Base-by-base conservation (phyloP, 768 basidiomycete species). In the Kwoniella sp. region DNA sequence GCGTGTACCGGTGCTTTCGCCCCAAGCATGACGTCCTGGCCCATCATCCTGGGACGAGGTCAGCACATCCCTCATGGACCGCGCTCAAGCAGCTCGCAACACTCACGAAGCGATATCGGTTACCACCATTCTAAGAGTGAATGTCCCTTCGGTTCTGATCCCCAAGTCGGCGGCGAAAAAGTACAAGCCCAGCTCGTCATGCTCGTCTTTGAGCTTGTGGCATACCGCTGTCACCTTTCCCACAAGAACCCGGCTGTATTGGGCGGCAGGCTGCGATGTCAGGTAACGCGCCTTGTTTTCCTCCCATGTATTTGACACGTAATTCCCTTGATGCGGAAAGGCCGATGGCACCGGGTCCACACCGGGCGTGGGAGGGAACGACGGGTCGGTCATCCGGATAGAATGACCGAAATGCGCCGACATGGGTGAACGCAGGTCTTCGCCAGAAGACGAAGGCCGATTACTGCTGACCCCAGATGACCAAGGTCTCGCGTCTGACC, bases 141-240 rank as follows among this genome's bases (percentile, higher is more conserved):
- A 96, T 23, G 80, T 82, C 19, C 91, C 91, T 81, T 96, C 92
- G 17, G 88, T 92, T 51, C 92, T 82, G 41, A 96, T 87, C 39
- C 88, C 90, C 46, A 96, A 76, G 76, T 95, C 92, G 71, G 90
- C 89, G 76, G 92, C 89, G 56, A 95, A 83, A 77, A 95, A 96
- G 75, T 89, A 96, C 57, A 95, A 85, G 6, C 91, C 92, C 44
- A 82, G 80, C 57, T 84, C 83, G 56, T 86, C 84, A 73, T 90
- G 83, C 67, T 89, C 87, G 69, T 93, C 90, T 50, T 83, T 76
- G 44, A 95, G 79, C 43, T 85, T 83, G 72, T 85, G 86, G 14
- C 89, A 91, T 69, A 88, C 88, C 26, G 89, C 83, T 15, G 86
- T 86, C 14, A 93, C 79, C 0, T 89, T 87, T 8, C 92, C 92